These are phyloP conservation scores for Vittaforma corneae DNA, from an alignment of 371 early-diverging fungal genomes.

Conservation along the genomic window DNA sequence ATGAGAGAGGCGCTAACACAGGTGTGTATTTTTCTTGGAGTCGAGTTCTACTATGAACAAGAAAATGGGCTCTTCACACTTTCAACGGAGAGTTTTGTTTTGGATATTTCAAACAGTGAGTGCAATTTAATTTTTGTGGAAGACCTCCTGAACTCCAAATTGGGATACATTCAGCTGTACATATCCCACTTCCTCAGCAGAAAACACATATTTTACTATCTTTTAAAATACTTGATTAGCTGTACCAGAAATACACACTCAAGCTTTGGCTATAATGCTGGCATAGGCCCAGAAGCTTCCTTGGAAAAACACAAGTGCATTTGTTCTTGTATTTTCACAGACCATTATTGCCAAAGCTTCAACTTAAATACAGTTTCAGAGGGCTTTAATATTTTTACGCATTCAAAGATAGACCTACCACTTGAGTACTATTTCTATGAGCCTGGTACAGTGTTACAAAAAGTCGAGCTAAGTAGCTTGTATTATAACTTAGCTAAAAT, in stretches of 20 bases:
- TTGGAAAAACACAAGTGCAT: not conserved
- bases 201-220: conserved; percentile 2
- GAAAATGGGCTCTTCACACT: not conserved
- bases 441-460: no score
- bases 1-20: not conserved
- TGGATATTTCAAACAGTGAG: not conserved
- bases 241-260: not conserved
- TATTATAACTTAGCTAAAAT: no score
- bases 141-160: not conserved
- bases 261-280: not conserved
- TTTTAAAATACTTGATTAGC: not conserved
- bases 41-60: conserved; percentile 1
- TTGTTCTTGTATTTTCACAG: conserved; percentile 6
- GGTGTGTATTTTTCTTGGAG: not conserved
- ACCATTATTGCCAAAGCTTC: not conserved
- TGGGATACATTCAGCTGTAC: conserved; percentile 4
- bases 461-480: no score
- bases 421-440: no score
- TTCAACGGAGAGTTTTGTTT: not conserved
- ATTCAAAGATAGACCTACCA: no score
- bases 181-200: not conserved
- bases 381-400: conserved; percentile 6
- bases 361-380: not conserved
- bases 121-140: conserved; percentile 11
- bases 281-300: not conserved